Evolutionary conservation across 2,329 filamentous ascomycete species (phyloP), one percentile per base, ranked within the genome.

Genomic region (Davidsoniella neocaledoniae): DNA sequence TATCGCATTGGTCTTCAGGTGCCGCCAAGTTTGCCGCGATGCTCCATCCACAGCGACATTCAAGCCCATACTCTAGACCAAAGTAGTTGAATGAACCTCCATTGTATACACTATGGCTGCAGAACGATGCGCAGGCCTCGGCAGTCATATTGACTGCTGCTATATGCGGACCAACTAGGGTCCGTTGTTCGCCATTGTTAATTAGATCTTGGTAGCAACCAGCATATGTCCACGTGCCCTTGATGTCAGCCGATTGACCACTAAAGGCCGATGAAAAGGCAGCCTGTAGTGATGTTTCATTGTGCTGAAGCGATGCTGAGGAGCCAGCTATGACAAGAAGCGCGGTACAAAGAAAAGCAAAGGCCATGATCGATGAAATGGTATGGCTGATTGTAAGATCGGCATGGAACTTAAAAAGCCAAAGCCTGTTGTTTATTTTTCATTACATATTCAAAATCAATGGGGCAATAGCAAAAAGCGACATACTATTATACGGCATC

Each of bases 181-280:
- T 39, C 36, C 29, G 29, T 33, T 33, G 8, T 33, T 33, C 29
- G 29, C 29, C 29, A 33, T 33, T 9, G 52, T 58, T 48, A 42
- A 57, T 49, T 16, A 58, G 53, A 46, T 59, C 56, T 8, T 54
- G 48, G 51, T 58, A 57, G 47, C 59, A 59, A 23, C 58, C 57
- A 16, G 54, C 39, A 43, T 58, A 59, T 26, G 53, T 36, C 56
- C 57, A 60, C n/a, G 50, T 40, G 5, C 41, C 39, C 12, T 48
- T 46, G 38, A 57, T 41, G 2, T 51, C 48, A 2, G 52, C 47
- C 52, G 50, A 25, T 36, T 51, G 14, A 54, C 47, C 8, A 33
- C 12, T 33, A 3, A 33, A 33, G 29, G 29, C 4, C 29, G 29
- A 33, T 33, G 2, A 5, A 33, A 33, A 33, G 8, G 8, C 2